Conservation (phyloP, 2,329 filamentous ascomycete species). For the Arachnopeziza araneosa region DNA sequence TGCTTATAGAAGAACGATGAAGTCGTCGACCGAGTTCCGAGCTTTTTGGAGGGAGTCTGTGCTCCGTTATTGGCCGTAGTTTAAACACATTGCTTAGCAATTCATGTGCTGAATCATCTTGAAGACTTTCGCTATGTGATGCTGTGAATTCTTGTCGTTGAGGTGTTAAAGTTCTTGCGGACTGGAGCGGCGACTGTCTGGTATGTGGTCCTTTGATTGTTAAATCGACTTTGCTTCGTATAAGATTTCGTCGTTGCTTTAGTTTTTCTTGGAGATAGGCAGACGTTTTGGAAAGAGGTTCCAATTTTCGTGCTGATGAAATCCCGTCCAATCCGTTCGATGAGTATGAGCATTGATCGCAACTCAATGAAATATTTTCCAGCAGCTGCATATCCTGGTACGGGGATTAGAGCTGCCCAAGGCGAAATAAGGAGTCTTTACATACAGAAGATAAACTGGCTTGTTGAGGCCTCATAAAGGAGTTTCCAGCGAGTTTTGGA, state of each 20-base stretch:
- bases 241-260: not conserved
- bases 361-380: constrained; percentile 4
- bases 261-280: constrained; percentile 1
- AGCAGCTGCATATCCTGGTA: not conserved
- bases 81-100: not conserved
- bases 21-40: not conserved
- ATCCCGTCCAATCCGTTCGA: not conserved
- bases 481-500: not conserved
- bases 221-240: not conserved
- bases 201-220: not conserved
- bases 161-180: not conserved
- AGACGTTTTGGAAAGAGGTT: constrained; percentile 5
- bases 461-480: not conserved
- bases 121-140: not conserved
- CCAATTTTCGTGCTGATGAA: constrained; percentile 6
- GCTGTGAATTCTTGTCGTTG: not conserved
- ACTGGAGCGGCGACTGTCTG: not conserved
- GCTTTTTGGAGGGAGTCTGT: not conserved
- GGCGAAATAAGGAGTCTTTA: not conserved
- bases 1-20: not conserved
- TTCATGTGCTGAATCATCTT: not conserved
- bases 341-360: constrained; percentile 5
- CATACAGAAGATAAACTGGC: constrained; percentile 1
- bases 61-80: not conserved
- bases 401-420: not conserved